Conservation (phyloP, 331 rosid genomes). For the Erythrophleum ivorense region DNA sequence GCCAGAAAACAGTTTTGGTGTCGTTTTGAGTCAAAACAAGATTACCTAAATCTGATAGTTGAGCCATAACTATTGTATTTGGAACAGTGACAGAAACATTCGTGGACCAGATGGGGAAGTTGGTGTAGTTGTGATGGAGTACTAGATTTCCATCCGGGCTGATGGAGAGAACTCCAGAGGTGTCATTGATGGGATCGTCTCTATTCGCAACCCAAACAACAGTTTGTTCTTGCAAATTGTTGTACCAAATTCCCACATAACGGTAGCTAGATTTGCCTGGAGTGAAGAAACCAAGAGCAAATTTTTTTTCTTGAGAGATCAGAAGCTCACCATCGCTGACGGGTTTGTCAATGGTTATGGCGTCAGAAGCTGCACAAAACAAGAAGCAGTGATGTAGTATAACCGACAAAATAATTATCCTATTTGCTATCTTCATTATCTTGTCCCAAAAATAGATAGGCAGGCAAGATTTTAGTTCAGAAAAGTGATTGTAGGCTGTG, state of each 20-base stretch:
- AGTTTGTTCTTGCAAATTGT: conserved; percentile 32
- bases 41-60: neutral
- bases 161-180: conserved; percentile 47
- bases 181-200: conserved; percentile 51
- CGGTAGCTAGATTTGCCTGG: conserved; percentile 48
- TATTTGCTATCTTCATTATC: neutral
- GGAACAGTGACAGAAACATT: conserved; percentile 23
- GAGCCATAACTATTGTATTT: neutral
- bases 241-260: conserved; percentile 74
- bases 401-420: neutral
- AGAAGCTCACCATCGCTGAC: conserved; percentile 55
- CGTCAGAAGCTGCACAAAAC: neutral
- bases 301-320: conserved; percentile 38
- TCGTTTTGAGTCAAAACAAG: neutral
- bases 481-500: neutral
- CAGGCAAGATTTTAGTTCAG: neutral
- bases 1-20: conserved; percentile 32
- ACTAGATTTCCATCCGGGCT: conserved; percentile 34
- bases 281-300: conserved; percentile 66
- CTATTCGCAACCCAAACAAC: conserved; percentile 75
- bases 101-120: conserved; percentile 45
- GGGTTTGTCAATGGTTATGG: conserved; percentile 33
- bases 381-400: neutral
- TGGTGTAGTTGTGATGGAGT: conserved; percentile 6
- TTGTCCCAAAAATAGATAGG: no score